phyloP scores from a whole-genome alignment of 371 early-diverging fungal genomes.

The Rhizopus sp. region DNA sequence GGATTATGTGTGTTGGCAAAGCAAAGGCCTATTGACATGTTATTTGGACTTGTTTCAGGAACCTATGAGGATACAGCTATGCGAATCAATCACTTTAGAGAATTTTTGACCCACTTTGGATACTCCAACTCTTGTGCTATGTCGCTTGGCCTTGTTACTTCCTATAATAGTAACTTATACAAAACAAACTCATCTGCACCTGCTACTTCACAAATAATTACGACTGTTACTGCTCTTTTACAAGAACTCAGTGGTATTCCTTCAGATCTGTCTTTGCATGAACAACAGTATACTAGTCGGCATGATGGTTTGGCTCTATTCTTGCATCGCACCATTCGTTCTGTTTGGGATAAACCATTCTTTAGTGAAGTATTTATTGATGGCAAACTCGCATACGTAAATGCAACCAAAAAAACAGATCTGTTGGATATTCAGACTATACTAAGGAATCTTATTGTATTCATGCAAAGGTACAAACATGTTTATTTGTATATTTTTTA shows the following conservation, averaged over 20 bases:
- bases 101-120: slow-evolving; percentile 62
- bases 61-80: slow-evolving; percentile 13
- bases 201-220: slow-evolving; percentile 7
- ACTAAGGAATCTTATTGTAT: slow-evolving; percentile 3
- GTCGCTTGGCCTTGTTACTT: slow-evolving; percentile 16
- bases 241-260: slow-evolving; percentile 26
- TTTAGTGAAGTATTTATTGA: slow-evolving; percentile 27
- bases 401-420: slow-evolving; percentile 1
- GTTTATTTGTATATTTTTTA: background rate
- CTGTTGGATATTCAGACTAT: slow-evolving; percentile 4
- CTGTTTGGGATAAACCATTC: slow-evolving; percentile 71
- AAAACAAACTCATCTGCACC: slow-evolving; percentile 8
- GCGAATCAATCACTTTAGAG: slow-evolving; percentile 45
- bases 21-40: slow-evolving; percentile 79
- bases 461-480: slow-evolving; percentile 10
- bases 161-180: background rate
- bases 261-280: background rate
- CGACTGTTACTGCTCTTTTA: slow-evolving; percentile 26
- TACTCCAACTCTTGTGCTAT: slow-evolving; percentile 14
- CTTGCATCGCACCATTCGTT: slow-evolving; percentile 67
- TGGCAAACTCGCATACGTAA: slow-evolving; percentile 1
- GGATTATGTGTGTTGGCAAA: slow-evolving; percentile 68
- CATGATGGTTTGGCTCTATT: slow-evolving; percentile 83
- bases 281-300: slow-evolving; percentile 45
- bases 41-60: slow-evolving; percentile 52